Conservation (phyloP, 345 rosid species). For the Carallia brachiata region DNA sequence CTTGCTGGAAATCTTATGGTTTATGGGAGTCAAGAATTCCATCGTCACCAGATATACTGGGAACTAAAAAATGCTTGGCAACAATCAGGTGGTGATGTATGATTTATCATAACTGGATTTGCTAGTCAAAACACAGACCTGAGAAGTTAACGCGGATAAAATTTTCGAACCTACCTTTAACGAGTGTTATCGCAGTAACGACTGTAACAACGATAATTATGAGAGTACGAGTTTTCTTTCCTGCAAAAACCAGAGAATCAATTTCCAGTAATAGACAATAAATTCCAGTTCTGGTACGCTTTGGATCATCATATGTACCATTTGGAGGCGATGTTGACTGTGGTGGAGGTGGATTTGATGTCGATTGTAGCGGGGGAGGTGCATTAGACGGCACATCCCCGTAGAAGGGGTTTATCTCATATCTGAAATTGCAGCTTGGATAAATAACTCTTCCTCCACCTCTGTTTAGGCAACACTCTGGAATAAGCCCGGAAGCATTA, state of each 20-base stretch:
- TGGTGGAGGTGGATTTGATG: background rate
- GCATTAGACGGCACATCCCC: background rate
- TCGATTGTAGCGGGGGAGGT: background rate
- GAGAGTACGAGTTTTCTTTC: conserved; percentile 7
- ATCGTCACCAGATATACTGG: too few species aligned
- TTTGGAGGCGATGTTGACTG: background rate
- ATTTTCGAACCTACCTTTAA: conserved; percentile 18
- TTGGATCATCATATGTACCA: background rate
- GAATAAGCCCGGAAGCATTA: conserved; percentile 1
- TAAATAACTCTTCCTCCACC: conserved; percentile 17
- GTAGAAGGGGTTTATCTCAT: conserved; percentile 31
- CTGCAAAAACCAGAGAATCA: conserved; percentile 14
- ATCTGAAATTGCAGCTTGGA: conserved; percentile 39
- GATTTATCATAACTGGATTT: too few species aligned
- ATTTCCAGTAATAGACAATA: background rate
- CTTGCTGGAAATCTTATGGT: too few species aligned
- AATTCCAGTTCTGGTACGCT: background rate
- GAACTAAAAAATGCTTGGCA: too few species aligned
- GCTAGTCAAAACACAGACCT: too few species aligned
- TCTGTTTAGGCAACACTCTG: background rate
- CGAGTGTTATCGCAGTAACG: conserved; percentile 6
- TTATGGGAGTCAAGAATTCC: too few species aligned
- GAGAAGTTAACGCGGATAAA: background rate
- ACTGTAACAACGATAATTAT: conserved; percentile 3
- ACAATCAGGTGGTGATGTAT: too few species aligned